A percentile compares a stretch with the other conserved stretches of the same genome.
Evolutionary conservation across 78 protist genomes (phyloP).

Genomic region (Dictyostelium firmibasis): DNA sequence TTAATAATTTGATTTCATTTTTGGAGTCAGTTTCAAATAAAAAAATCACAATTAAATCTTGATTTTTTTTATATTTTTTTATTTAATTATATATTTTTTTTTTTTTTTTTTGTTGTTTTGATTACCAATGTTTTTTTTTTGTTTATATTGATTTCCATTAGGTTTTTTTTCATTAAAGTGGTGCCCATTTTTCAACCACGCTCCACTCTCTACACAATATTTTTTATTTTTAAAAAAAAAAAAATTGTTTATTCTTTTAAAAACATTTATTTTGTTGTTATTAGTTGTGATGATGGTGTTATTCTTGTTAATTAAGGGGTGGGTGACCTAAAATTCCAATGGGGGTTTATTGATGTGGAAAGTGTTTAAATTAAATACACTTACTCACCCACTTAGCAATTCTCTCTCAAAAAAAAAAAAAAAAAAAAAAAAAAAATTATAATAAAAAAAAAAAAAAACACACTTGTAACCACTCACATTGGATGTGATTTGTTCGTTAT

Average conservation of each 20-base stretch:
- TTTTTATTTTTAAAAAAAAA: not conserved
- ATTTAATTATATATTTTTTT: not conserved
- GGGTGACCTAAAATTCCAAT: not conserved
- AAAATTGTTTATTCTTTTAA: not conserved
- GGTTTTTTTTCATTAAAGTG: not conserved
- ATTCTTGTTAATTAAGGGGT: not conserved
- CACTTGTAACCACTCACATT: not conserved
- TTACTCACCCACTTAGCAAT: not conserved
- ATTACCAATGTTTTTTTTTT: not conserved
- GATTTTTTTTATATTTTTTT: not conserved
- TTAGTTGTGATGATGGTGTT: slow-evolving; percentile 7
- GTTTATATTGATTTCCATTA: not conserved
- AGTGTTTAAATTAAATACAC: not conserved
- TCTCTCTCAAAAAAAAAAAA: not conserved
- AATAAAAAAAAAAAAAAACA: not conserved
- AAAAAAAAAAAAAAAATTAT: not conserved
- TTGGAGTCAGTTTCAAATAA: not conserved
- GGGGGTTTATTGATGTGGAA: not conserved
- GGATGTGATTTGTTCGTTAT: not conserved
- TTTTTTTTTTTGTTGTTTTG: not conserved
- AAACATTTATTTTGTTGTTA: not conserved
- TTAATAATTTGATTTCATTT: not conserved
- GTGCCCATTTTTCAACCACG: not conserved
- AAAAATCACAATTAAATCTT: not conserved
- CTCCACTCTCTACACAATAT: not conserved